These are phyloP conservation scores for Spiraea crenata DNA, from an alignment of 331 rosid genomes.

Conservation along the genomic window DNA sequence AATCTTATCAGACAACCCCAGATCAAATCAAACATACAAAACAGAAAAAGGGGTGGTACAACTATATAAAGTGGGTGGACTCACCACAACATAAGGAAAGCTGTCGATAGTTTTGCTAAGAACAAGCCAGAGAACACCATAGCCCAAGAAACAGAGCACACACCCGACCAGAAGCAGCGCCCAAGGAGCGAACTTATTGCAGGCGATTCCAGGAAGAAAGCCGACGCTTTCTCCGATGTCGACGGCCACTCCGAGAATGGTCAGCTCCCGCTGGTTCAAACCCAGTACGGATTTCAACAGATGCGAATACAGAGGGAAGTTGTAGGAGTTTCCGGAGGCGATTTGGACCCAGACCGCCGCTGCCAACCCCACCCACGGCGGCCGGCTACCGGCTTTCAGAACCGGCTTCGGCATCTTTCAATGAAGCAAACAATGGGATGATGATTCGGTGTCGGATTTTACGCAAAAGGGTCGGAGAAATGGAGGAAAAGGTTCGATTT, in stretches of 20 bases:
- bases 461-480: not conserved
- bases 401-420: slow-evolving; percentile 39
- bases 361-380: slow-evolving; percentile 91
- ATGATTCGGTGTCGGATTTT: not conserved
- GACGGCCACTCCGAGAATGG: slow-evolving; percentile 76
- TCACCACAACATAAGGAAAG: slow-evolving; percentile 58
- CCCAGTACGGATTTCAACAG: slow-evolving; percentile 63
- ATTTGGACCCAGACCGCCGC: slow-evolving; percentile 80
- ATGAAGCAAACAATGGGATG: too few relatives aligned
- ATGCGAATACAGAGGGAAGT: slow-evolving; percentile 74
- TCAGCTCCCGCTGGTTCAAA: slow-evolving; percentile 66
- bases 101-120: slow-evolving; percentile 38
- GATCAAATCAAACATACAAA: not conserved
- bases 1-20: slow-evolving; percentile 9
- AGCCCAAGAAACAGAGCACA: slow-evolving; percentile 57
- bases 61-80: slow-evolving; percentile 1
- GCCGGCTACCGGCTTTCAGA: slow-evolving; percentile 76
- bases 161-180: slow-evolving; percentile 63
- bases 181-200: slow-evolving; percentile 89
- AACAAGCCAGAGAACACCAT: slow-evolving; percentile 72
- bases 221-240: slow-evolving; percentile 73
- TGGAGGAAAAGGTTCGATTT: not conserved
- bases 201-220: slow-evolving; percentile 75
- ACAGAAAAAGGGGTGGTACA: not conserved
- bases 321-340: slow-evolving; percentile 53